Conservation (phyloP, 2,329 filamentous ascomycete species). For the Aspergillus fructus region DNA sequence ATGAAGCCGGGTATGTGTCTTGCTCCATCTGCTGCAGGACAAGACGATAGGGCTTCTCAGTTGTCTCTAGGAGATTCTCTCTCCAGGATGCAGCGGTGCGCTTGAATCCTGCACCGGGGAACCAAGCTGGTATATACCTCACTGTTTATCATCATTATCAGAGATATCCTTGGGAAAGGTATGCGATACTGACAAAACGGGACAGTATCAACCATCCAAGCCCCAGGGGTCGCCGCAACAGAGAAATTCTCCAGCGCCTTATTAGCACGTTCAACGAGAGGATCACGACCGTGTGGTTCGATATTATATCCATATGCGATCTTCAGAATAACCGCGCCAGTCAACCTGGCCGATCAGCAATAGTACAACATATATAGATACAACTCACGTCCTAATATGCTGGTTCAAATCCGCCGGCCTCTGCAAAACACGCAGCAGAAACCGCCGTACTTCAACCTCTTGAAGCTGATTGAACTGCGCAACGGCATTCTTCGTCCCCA, state of each 20-base stretch:
- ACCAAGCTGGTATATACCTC: conserved; percentile 42
- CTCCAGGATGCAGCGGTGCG: conserved; percentile 37
- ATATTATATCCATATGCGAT: conserved; percentile 38
- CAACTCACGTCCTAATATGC: conserved; percentile 39
- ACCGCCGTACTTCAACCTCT: conserved; percentile 44
- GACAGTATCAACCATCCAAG: conserved; percentile 48
- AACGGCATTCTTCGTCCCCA: conserved; percentile 45
- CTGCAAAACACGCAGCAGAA: conserved; percentile 43
- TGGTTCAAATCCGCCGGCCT: conserved; percentile 38
- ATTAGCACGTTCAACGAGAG: conserved; percentile 44
- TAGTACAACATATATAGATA: too few relatives aligned
- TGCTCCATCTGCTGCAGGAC: conserved; percentile 42
- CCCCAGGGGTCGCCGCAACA: conserved; percentile 40
- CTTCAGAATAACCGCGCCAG: conserved; percentile 42
- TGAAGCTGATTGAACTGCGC: conserved; percentile 43
- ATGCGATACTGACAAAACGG: conserved; percentile 26
- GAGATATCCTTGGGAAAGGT: too few relatives aligned
- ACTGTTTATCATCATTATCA: conserved; percentile 14
- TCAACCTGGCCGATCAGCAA: conserved; percentile 20
- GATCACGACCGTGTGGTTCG: conserved; percentile 21
- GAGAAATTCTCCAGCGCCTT: conserved; percentile 42
- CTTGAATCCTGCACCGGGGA: conserved; percentile 49
- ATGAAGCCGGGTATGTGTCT: conserved; percentile 36
- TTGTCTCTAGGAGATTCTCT: conserved; percentile 25
- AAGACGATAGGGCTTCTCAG: conserved; percentile 45